Base-by-base conservation (phyloP, 441 rosid genomes). In the Aleurites moluccanus region DNA sequence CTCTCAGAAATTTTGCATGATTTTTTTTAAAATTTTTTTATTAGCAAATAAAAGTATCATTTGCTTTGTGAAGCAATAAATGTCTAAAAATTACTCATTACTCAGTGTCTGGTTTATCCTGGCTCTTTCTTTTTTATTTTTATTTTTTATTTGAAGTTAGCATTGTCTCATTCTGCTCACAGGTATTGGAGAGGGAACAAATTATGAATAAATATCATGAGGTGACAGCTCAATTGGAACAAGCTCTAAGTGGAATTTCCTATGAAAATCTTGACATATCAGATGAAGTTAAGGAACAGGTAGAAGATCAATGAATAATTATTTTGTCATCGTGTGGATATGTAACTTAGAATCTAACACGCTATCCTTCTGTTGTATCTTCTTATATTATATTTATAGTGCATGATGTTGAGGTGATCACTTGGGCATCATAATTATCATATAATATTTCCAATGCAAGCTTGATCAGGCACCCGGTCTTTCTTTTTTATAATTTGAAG, bases 271-370 rank as follows among this genome's bases (percentile, higher is more conserved):
- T 94, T 23, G 97, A 91, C 72, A 91, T 94, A 75, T 90, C 97
- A 4, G 98, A 91, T 80, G 99, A 94, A 90, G 96, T 94, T 70
- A 94, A 89, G 77, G 99, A 94, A 73, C 98, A 92, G 98, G 99
- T 94, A 81, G 16, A 65, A 66, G 28, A 78, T 76, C 35, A 38
- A 38, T 38, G 13, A 69, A 6, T 27, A 47, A n/a, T 33, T 44
- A 2, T 69, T 45, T 64, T 23, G 38, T 25, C 59, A 52, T 57
- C 47, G n/a, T 42, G 63, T 57, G 67, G 18, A 25, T 64, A 49
- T 44, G 53, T 35, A 45, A 45, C 45, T 23, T 44, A 49, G 75
- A 74, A 73, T 59, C 67, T 44, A 35, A 50, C 38, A 25, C n/a
- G 55, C 35, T 25, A 35, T 28, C n/a, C 28, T 30, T 50, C 35